phyloP scores from a whole-genome alignment of 345 rosid species.

The thale cress (Arabidopsis thaliana) region DNA sequence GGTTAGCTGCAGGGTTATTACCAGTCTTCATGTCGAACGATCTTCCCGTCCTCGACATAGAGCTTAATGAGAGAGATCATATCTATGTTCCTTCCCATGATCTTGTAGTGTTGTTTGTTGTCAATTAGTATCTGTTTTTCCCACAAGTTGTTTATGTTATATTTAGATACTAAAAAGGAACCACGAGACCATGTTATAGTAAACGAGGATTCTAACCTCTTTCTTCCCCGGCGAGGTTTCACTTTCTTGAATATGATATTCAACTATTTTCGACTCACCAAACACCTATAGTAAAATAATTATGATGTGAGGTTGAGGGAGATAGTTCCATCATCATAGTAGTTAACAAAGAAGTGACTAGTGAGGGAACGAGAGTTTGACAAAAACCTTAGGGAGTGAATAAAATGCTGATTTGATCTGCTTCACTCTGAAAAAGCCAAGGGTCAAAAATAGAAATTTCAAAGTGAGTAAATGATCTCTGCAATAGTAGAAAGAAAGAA shows the following conservation, averaged over 20 bases:
- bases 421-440: constrained; percentile 61
- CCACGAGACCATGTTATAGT: background rate
- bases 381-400: constrained; percentile 69
- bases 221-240: constrained; percentile 53
- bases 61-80: constrained; percentile 86
- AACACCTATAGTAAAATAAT: constrained; percentile 59
- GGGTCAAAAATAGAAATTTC: background rate
- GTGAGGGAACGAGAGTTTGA: background rate
- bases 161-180: constrained; percentile 1
- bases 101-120: constrained; percentile 83
- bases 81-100: constrained; percentile 70
- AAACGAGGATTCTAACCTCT: constrained; percentile 58
- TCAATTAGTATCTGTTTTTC: constrained; percentile 67
- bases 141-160: constrained; percentile 5
- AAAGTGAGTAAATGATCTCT: background rate
- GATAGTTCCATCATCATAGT: constrained; percentile 5
- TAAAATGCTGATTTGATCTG: constrained; percentile 96
- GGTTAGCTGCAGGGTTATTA: constrained; percentile 35
- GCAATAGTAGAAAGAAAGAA: background rate
- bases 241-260: constrained; percentile 65
- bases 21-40: constrained; percentile 91
- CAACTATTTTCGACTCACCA: constrained; percentile 74
- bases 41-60: constrained; percentile 70
- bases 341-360: background rate
- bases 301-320: background rate